Conservation (phyloP, 1,284 basidiomycete species). For the Leucoagaricus sp. region DNA sequence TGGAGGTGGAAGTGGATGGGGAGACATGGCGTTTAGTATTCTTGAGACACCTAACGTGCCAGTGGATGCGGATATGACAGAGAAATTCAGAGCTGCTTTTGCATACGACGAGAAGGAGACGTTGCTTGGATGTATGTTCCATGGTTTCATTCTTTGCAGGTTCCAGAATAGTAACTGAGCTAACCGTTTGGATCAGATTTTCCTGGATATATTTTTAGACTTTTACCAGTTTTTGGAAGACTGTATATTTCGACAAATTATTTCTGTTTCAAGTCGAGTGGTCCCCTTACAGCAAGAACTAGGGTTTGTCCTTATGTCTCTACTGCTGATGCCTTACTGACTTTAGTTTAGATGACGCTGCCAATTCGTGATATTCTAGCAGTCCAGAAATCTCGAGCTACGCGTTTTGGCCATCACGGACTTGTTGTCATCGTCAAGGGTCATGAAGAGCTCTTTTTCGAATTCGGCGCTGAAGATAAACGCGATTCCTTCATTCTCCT, state of each 20-base stretch:
- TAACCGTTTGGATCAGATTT: slow-evolving; percentile 59
- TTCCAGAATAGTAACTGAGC: too few relatives aligned
- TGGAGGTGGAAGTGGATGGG: slow-evolving; percentile 39
- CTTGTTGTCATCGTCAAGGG: slow-evolving; percentile 91
- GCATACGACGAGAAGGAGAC: slow-evolving; percentile 85
- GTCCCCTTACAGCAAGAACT: slow-evolving; percentile 74
- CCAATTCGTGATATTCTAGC: slow-evolving; percentile 88
- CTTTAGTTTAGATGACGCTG: slow-evolving; percentile 78
- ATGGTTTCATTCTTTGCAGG: not conserved
- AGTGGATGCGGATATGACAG: slow-evolving; percentile 64
- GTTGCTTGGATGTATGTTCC: slow-evolving; percentile 78
- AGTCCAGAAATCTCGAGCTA: slow-evolving; percentile 83
- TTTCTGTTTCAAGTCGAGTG: slow-evolving; percentile 89
- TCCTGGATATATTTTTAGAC: slow-evolving; percentile 83
- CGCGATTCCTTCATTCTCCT: slow-evolving; percentile 75
- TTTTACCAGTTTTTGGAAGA: slow-evolving; percentile 84
- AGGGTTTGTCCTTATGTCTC: slow-evolving; percentile 50
- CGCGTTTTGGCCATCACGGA: slow-evolving; percentile 87
- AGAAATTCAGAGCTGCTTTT: slow-evolving; percentile 80
- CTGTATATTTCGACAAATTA: slow-evolving; percentile 87
- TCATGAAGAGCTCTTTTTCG: slow-evolving; percentile 96
- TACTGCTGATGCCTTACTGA: slow-evolving; percentile 9
- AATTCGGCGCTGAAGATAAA: slow-evolving; percentile 81
- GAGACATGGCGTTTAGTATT: slow-evolving; percentile 75
- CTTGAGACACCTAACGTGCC: slow-evolving; percentile 65